Base-by-base conservation (phyloP, 495 filamentous ascomycete genomes). In the Lepraria neglecta region DNA sequence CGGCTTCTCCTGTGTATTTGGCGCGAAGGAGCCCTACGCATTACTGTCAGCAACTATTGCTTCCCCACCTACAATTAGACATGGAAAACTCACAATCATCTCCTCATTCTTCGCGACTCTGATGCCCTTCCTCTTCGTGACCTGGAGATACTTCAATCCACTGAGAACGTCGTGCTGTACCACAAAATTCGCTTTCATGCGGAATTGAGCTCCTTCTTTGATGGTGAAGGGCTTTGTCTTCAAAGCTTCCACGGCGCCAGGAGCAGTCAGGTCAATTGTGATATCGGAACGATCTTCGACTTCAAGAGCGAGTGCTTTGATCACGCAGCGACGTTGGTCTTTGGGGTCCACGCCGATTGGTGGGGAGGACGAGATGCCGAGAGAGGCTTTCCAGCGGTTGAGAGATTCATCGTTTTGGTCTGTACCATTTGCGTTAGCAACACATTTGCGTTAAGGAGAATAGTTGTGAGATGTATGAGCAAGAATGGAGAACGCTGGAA, bases 151-250 rank as follows among this genome's bases (percentile, higher is more conserved):
- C 76, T 96, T 94, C 67, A 98, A 76, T 31, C 94, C 94, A 67
- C 88, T 91, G 56, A 97, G 81, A 51, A 98, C 90, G 70, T 97
- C 89, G 68, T 95, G 90, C 78, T 97, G 88, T 19, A 98, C 95
- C 77, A 90, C 86, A 81, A 97, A 98, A 57, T 81, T 83, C 43
- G 86, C 91, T 67, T 87, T 90, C 88, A 97, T 97, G 69, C 84
- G 87, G 80, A 96, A 97, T 69, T 82, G 84, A 64, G 87, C 85
- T 27, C 88, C 91, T 73, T 97, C 94, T 82, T 97, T 98, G 78
- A 98, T 96, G 68, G 81, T 91, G 81, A 98, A 98, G 28, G 95
- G 92, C 67, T 88, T 85, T 64, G 88, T 76, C 76, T 92, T 92
- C 62, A 98, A 86, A 3, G 73, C 79, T 1, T 82, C 77, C 59